Base-by-base conservation (phyloP, 129 eudicot genomes). In the Centrapalus pauciflorus region DNA sequence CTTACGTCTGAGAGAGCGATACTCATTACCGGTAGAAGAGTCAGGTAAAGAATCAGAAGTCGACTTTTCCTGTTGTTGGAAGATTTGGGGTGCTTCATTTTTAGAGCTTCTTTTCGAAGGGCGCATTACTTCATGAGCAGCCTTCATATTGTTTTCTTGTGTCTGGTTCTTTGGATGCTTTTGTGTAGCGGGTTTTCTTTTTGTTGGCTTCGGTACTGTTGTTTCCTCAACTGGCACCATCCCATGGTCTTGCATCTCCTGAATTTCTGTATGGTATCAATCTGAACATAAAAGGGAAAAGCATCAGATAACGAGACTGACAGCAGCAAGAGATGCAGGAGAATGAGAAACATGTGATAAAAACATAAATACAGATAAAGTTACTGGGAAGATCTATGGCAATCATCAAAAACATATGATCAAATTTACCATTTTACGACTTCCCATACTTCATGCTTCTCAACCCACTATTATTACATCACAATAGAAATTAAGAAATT, bases 1-100 rank as follows among this genome's bases (percentile, higher is more conserved):
- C 75, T 92, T 88, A 13, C 87, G 77, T 63, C 95, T 82, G 27
- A 92, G 73, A 21, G 95, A 85, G 43, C 89, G 77, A 57, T 92
- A 92, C 7, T 88, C 95, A 12, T 85, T 75, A 17, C 88, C 90
- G 4, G 74, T 66, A n/a, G 94, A 81, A 37, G 90, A 79, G 52
- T 90, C 90, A 1, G 86, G 83, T 64, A 81, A 48, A 19, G 85
- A 80, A 57, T 83, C 91, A 11, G 95, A 83, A 41, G 75, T 73
- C 38, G 90, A 77, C 70, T 55, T 84, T 52, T 80, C 87, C 41
- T 77, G 84, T 51, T 76, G 87, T 55, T 76, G 90, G 66, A 69
- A 69, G 34, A 64, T 66, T 59, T 69, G 79, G 37, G 81, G 34
- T 25, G 21, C 17, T 26, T 78, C 87, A n/a, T 75, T 79, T 64